Percentiles rank a stretch among this genome's conserved stretches.
Conservation (phyloP, 768 basidiomycete genomes). For the Scleroderma citrinum region DNA sequence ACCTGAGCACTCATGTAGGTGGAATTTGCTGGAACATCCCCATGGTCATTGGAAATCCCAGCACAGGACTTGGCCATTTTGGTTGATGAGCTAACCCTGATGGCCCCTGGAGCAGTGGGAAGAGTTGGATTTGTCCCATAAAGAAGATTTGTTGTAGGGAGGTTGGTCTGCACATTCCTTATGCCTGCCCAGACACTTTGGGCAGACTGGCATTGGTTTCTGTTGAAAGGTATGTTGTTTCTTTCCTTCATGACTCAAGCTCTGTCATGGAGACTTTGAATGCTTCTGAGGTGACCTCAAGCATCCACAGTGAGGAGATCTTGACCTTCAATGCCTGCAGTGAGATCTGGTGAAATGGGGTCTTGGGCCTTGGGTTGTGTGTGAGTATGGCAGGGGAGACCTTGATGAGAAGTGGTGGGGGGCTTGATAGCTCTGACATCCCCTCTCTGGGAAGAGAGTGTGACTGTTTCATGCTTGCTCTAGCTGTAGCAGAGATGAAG, state of each 20-base stretch:
- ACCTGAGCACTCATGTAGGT: background rate
- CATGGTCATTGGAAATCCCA: background rate
- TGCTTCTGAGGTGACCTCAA: no score
- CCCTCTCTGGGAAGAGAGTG: no score
- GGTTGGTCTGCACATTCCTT: background rate
- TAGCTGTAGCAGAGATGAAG: no score
- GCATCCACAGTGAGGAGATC: no score
- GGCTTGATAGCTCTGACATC: no score
- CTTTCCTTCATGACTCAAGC: background rate
- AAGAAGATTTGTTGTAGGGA: background rate
- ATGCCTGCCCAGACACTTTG: background rate
- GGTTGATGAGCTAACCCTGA: background rate
- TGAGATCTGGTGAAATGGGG: no score
- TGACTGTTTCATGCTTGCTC: no score
- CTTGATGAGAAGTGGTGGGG: no score
- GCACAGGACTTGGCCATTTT: background rate
- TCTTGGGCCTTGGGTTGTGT: no score
- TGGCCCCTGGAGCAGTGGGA: background rate
- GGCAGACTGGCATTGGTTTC: background rate
- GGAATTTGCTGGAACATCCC: background rate
- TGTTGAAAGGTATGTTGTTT: background rate
- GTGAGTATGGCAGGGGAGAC: no score
- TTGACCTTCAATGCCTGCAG: no score
- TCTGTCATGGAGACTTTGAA: background rate
- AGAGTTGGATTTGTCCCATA: background rate